These are phyloP conservation scores for Brassica nigra DNA, from an alignment of 345 rosid species.

Conservation along the genomic window DNA sequence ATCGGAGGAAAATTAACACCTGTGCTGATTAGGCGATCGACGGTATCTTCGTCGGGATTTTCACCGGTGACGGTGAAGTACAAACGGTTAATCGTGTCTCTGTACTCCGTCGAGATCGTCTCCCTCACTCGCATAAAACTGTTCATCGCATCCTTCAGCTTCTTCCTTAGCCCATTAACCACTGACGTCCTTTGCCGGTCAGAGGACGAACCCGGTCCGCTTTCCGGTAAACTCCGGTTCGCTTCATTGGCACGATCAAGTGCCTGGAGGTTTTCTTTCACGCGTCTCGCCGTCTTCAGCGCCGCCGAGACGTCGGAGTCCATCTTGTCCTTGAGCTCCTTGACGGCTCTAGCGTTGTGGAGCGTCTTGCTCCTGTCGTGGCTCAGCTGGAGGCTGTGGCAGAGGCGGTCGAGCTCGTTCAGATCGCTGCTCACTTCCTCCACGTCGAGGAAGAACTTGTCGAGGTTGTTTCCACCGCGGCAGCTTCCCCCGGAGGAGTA, in stretches of 20 bases:
- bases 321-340: slow-evolving; percentile 68
- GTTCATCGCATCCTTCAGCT: slow-evolving; percentile 82
- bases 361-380: slow-evolving; percentile 89
- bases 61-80: slow-evolving; percentile 94
- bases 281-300: slow-evolving; percentile 71
- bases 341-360: slow-evolving; percentile 73
- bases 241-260: slow-evolving; percentile 78
- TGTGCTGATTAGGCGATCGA: slow-evolving; percentile 84
- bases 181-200: slow-evolving; percentile 83
- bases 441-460: slow-evolving; percentile 76
- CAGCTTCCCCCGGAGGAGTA: slow-evolving; percentile 46
- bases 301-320: slow-evolving; percentile 76
- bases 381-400: slow-evolving; percentile 58
- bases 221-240: slow-evolving; percentile 67
- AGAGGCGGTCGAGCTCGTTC: slow-evolving; percentile 66
- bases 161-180: slow-evolving; percentile 89
- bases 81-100: slow-evolving; percentile 83
- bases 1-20: slow-evolving; percentile 42
- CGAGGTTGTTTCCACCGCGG: slow-evolving; percentile 51
- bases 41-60: slow-evolving; percentile 74
- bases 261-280: slow-evolving; percentile 76
- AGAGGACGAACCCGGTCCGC: slow-evolving; percentile 85
- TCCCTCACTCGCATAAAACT: slow-evolving; percentile 64
- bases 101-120: slow-evolving; percentile 71
- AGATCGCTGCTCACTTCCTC: slow-evolving; percentile 72